phyloP scores from a whole-genome alignment of 495 filamentous ascomycete genomes.

The Penicillium paxilli region DNA sequence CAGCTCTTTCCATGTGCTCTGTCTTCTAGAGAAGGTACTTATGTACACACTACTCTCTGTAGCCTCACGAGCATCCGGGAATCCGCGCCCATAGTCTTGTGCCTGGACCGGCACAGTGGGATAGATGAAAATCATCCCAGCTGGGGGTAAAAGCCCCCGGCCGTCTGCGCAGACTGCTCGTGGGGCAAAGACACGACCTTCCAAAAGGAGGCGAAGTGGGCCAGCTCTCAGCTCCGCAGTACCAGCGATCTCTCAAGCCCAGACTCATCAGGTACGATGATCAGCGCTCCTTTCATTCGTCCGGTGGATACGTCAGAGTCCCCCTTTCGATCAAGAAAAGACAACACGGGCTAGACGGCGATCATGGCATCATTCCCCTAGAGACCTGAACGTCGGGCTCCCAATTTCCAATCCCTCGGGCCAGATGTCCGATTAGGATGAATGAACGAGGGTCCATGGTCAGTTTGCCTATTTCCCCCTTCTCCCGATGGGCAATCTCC shows the following conservation, averaged over 20 bases:
- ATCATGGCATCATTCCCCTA: slow-evolving; percentile 14
- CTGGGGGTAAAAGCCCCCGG: neutral
- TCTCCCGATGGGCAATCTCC: neutral
- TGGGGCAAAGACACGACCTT: slow-evolving; percentile 10
- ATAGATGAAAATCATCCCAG: neutral
- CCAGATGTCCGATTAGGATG: neutral
- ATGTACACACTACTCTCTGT: neutral
- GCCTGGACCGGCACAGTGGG: neutral
- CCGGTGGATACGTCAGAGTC: slow-evolving; percentile 16
- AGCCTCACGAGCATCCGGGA: neutral
- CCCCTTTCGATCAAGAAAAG: slow-evolving; percentile 4
- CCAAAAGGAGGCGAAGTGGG: slow-evolving; percentile 7
- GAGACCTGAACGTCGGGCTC: neutral
- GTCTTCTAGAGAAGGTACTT: neutral
- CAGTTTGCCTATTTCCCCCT: neutral
- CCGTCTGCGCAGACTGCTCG: slow-evolving; percentile 1
- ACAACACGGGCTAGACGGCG: slow-evolving; percentile 7
- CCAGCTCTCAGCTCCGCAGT: neutral
- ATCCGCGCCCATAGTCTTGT: neutral
- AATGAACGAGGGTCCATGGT: neutral
- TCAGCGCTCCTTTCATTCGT: slow-evolving; percentile 8
- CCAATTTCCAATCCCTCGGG: slow-evolving; percentile 1
- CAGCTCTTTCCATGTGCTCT: too few species aligned
- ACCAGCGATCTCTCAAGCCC: neutral
- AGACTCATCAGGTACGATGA: slow-evolving; percentile 9